Evolutionary conservation across 1,284 basidiomycete genomes (phyloP).

Genomic region (Macrocystidia cucumis): DNA sequence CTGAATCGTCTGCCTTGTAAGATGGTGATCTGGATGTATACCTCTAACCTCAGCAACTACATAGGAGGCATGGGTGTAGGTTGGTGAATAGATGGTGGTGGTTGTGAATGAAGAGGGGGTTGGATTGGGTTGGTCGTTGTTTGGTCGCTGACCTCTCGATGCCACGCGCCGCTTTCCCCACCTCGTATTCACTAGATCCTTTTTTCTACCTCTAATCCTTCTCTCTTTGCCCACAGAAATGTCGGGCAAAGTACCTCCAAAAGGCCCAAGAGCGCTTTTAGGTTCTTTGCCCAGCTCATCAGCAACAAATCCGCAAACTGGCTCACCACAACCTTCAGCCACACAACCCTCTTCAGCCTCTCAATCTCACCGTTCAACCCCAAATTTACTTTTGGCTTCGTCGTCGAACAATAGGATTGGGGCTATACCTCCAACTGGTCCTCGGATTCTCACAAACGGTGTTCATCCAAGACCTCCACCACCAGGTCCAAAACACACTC

Average conservation of each 20-base stretch:
- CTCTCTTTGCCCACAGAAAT: slow-evolving; percentile 23
- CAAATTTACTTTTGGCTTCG: slow-evolving; percentile 11
- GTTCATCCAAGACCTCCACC: slow-evolving; percentile 13
- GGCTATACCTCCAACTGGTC: slow-evolving; percentile 48
- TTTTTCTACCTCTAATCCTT: slow-evolving; percentile 3
- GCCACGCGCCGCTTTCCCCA: slow-evolving; percentile 28
- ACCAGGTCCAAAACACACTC: slow-evolving; percentile 19
- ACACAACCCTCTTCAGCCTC: slow-evolving; percentile 18
- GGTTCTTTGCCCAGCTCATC: slow-evolving; percentile 28
- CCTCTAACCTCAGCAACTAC: too few relatives aligned
- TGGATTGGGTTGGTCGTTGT: not conserved
- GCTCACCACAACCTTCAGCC: slow-evolving; percentile 20
- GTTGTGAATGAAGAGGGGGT: not conserved
- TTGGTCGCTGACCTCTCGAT: not conserved
- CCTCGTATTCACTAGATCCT: slow-evolving; percentile 25
- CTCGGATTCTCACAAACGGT: slow-evolving; percentile 41
- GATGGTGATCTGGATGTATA: too few relatives aligned
- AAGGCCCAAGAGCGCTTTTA: slow-evolving; percentile 60
- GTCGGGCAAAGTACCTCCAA: slow-evolving; percentile 72
- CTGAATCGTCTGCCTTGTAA: too few relatives aligned
- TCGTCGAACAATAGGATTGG: slow-evolving; percentile 30
- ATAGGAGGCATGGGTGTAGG: too few relatives aligned
- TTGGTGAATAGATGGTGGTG: too few relatives aligned
- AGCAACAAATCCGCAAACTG: not conserved
- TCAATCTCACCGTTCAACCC: slow-evolving; percentile 17